Percentiles rank a stretch among this genome's conserved stretches.
Evolutionary conservation across 2,329 filamentous ascomycete species (phyloP).

Genomic region (Podosphaera fusca): DNA sequence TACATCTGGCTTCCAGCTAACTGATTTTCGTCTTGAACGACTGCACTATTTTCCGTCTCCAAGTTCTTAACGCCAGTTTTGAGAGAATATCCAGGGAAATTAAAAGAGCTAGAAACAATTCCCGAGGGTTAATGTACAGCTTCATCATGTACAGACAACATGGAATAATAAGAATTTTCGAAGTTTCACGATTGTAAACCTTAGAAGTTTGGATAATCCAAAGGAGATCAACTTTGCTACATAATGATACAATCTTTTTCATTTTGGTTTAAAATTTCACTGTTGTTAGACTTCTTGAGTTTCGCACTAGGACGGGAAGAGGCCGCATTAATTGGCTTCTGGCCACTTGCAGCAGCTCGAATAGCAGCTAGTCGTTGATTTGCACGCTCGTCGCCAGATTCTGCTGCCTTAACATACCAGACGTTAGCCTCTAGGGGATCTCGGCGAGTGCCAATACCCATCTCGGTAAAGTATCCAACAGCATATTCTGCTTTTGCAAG

Average conservation of each 20-base stretch:
- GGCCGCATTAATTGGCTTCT: constrained; percentile 14
- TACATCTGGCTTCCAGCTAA: no score
- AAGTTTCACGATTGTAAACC: no score
- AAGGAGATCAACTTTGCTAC: constrained; percentile 4
- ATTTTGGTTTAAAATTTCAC: constrained; percentile 8
- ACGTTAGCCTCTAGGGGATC: constrained; percentile 94
- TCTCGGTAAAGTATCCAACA: constrained; percentile 91
- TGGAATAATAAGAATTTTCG: no score
- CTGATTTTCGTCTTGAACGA: no score
- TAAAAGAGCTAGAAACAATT: no score
- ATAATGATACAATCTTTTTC: constrained; percentile 13
- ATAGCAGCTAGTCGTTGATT: constrained; percentile 74
- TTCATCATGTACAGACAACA: no score
- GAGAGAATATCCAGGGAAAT: no score
- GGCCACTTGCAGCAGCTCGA: constrained; percentile 45
- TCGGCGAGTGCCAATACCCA: constrained; percentile 85
- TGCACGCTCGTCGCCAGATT: constrained; percentile 73
- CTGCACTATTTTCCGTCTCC: no score
- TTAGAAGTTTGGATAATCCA: no score
- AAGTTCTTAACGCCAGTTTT: no score
- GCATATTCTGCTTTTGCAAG: constrained; percentile 61
- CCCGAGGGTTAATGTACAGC: no score
- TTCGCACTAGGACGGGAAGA: constrained; percentile 11
- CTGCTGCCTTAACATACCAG: constrained; percentile 92
- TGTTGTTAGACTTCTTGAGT: constrained; percentile 10